These are phyloP conservation scores for Xylaria longipes DNA, from an alignment of 495 filamentous ascomycete genomes.

Conservation along the genomic window DNA sequence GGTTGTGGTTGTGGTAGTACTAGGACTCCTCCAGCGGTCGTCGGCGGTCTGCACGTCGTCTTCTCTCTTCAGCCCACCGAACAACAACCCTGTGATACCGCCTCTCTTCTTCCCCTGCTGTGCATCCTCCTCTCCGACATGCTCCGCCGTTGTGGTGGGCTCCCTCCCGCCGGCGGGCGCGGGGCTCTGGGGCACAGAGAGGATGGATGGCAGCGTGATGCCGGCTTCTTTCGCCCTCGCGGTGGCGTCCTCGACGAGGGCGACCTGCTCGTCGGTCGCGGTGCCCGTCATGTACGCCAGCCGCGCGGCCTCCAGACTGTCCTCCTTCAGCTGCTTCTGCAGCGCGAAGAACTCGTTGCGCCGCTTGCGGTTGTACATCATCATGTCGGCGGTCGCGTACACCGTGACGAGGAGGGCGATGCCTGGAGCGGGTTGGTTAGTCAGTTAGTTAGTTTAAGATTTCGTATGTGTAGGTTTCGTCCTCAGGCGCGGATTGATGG, in stretches of 20 bases:
- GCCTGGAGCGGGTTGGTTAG: slow-evolving; percentile 52
- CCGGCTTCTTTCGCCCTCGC: slow-evolving; percentile 39
- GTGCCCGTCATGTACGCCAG: slow-evolving; percentile 66
- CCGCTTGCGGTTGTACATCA: slow-evolving; percentile 79
- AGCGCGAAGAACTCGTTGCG: slow-evolving; percentile 70
- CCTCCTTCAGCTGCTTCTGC: slow-evolving; percentile 62
- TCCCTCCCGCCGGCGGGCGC: slow-evolving; percentile 8
- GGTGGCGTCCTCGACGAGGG: slow-evolving; percentile 55
- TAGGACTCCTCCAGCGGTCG: slow-evolving; percentile 41
- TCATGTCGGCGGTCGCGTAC: slow-evolving; percentile 85
- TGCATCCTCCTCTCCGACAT: slow-evolving; percentile 19
- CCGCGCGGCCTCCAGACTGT: slow-evolving; percentile 59
- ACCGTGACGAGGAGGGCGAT: slow-evolving; percentile 74
- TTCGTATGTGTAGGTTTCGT: background rate
- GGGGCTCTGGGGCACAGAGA: slow-evolving; percentile 31
- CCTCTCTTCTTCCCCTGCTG: slow-evolving; percentile 45
- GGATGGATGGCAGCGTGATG: slow-evolving; percentile 44
- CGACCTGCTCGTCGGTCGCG: slow-evolving; percentile 64
- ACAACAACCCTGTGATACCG: slow-evolving; percentile 46
- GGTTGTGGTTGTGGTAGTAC: background rate
- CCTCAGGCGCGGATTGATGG: background rate
- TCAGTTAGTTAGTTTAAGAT: background rate
- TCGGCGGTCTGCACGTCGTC: slow-evolving; percentile 39
- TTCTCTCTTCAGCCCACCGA: slow-evolving; percentile 63
- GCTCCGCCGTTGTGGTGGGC: no score